Evolutionary conservation across 2,329 filamentous ascomycete species (phyloP).

Genomic region (Albifimbria verrucaria): DNA sequence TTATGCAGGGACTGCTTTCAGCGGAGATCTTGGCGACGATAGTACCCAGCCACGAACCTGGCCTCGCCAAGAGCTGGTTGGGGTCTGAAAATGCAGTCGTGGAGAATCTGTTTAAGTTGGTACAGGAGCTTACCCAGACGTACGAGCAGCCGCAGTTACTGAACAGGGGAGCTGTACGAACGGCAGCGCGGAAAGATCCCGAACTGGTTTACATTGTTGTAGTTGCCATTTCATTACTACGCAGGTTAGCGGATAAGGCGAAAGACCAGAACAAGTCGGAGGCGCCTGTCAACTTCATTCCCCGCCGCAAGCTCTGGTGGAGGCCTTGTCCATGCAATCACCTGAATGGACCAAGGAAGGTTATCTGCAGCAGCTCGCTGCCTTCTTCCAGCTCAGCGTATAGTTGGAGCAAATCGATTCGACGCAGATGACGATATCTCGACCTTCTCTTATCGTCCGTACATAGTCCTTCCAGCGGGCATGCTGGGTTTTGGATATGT

Average conservation of each 20-base stretch:
- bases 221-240: conserved; percentile 65
- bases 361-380: conserved; percentile 65
- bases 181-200: conserved; percentile 39
- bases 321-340: conserved; percentile 62
- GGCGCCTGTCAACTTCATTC: conserved; percentile 60
- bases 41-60: conserved; percentile 66
- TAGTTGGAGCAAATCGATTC: background rate
- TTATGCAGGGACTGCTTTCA: conserved; percentile 89
- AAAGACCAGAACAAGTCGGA: conserved; percentile 51
- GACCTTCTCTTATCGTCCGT: background rate
- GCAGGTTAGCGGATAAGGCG: conserved; percentile 65
- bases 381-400: conserved; percentile 36
- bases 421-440: background rate
- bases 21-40: conserved; percentile 84
- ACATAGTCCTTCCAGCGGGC: background rate
- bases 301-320: conserved; percentile 66
- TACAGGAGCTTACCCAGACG: conserved; percentile 67
- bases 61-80: conserved; percentile 76
- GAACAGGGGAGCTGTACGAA: conserved; percentile 26
- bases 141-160: conserved; percentile 47
- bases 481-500: conserved; percentile 3
- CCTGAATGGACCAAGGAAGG: conserved; percentile 61
- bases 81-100: conserved; percentile 81
- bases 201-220: conserved; percentile 63
- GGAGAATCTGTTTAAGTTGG: conserved; percentile 71